Base-by-base conservation (phyloP, 768 basidiomycete species). In the Phaeotremella fagi region DNA sequence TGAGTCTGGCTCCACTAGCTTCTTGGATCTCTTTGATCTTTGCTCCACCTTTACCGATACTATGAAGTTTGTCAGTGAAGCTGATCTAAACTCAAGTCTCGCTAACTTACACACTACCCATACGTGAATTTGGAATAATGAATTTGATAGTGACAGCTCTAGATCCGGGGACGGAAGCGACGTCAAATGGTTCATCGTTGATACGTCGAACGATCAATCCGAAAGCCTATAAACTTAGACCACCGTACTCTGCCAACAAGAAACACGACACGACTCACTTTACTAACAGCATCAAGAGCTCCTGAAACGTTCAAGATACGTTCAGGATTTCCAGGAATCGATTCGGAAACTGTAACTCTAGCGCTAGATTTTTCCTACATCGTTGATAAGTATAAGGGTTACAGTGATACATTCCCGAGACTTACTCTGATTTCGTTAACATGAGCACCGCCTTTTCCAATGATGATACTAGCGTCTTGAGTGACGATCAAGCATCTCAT, bases 1-100 rank as follows among this genome's bases (percentile, higher is more conserved):
- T 98, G 63, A 99, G 78, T 57, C 91, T 79, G 15, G 95, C 95
- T 29, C 95, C 95, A 59, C 88, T 90, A 24, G 95, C 95, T 68
- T 99, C 95, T 72, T 99, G 95, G 60, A 99, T 99, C 77, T 99
- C 95, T 79, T 97, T 97, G 75, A 99, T 99, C 76, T 99, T 99
- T 31, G 86, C 85, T 27, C 95, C 95, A 59, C 86, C 88, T 75
- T 95, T 98, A 52, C 95, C 95, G 68, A 99, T 99, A 55, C 74
- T 75, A 45, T 9, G 29, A 14, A 31, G 28, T 18, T n/a, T 4
- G 25, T 52, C 31, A 54, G 45, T 45, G 20, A 3, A 1, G 27
- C 5, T 26, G 6, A 42, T 22, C 36, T 5, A 18, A 35, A 35
- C 33, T 9, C n/a, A n/a, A n/a, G n/a, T n/a, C n/a, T n/a, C n/a